These are phyloP conservation scores for Starmerella sp. DNA, from an alignment of 805 yeast genomes.

Conservation along the genomic window DNA sequence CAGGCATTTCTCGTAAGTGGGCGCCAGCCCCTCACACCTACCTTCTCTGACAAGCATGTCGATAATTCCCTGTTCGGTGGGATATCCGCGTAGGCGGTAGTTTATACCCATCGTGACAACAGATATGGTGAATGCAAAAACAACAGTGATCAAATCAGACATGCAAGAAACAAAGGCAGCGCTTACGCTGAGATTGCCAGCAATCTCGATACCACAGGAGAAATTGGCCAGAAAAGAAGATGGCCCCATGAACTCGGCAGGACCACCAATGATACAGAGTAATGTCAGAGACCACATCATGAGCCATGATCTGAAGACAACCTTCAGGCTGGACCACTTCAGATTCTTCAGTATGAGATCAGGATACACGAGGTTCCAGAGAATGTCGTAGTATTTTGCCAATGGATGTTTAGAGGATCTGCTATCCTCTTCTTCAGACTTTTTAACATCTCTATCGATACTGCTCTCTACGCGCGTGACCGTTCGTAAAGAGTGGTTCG, in stretches of 20 bases:
- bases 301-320: conserved; percentile 24
- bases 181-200: conserved; percentile 24
- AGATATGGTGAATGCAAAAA: conserved; percentile 18
- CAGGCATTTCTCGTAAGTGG: conserved; percentile 16
- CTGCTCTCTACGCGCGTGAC: neutral
- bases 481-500: neutral
- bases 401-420: neutral
- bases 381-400: neutral
- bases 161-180: conserved; percentile 17
- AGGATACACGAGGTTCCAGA: conserved; percentile 13
- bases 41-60: conserved; percentile 18
- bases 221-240: conserved; percentile 24
- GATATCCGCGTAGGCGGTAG: conserved; percentile 22
- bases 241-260: conserved; percentile 23
- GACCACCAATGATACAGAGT: conserved; percentile 16
- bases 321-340: conserved; percentile 20
- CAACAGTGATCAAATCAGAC: conserved; percentile 11
- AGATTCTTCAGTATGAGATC: conserved; percentile 22
- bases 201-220: conserved; percentile 21
- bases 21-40: conserved; percentile 15
- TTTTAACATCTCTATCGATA: conserved; percentile 3
- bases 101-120: conserved; percentile 23
- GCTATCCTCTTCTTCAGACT: conserved; percentile 1
- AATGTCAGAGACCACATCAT: conserved; percentile 22
- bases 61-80: conserved; percentile 11